Conservation (phyloP, 306 rosid species). For the Sechiopsis laciniata region DNA sequence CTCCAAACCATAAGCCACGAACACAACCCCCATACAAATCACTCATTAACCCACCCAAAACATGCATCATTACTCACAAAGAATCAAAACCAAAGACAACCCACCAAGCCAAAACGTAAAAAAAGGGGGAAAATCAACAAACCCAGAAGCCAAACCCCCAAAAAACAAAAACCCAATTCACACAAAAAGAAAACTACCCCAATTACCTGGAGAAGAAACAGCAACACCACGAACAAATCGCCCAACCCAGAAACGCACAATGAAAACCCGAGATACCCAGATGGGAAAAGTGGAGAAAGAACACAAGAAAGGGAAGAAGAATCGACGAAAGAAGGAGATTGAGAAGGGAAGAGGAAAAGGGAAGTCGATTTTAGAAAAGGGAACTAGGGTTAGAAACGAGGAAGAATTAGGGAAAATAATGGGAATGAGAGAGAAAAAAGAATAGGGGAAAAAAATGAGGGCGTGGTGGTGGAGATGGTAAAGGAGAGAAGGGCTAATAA, state of each 20-base stretch:
- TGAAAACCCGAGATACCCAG: background rate
- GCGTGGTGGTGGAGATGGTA: slow-evolving; percentile 32
- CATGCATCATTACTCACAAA: slow-evolving; percentile 7
- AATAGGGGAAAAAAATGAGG: background rate
- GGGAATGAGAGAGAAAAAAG: slow-evolving; percentile 35
- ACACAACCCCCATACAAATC: background rate
- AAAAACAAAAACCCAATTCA: slow-evolving; percentile 6
- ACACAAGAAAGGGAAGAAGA: slow-evolving; percentile 12
- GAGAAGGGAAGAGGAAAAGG: background rate
- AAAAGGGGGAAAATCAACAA: background rate
- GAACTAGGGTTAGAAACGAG: slow-evolving; percentile 31
- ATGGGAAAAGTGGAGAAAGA: background rate
- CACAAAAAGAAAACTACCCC: slow-evolving; percentile 7
- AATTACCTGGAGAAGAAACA: slow-evolving; percentile 28
- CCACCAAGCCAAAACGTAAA: slow-evolving; percentile 23
- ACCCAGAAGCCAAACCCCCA: background rate
- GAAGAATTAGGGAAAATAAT: slow-evolving; percentile 25
- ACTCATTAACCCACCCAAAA: background rate
- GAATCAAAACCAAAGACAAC: background rate
- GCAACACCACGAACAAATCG: slow-evolving; percentile 2
- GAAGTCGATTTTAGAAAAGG: too few species aligned
- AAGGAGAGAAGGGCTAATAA: slow-evolving; percentile 41
- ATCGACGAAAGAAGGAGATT: background rate
- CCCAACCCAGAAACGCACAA: slow-evolving; percentile 2
- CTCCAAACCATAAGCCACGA: background rate